Base-by-base conservation (phyloP, 1,284 basidiomycete species). In the Ceratobasidium sp. region DNA sequence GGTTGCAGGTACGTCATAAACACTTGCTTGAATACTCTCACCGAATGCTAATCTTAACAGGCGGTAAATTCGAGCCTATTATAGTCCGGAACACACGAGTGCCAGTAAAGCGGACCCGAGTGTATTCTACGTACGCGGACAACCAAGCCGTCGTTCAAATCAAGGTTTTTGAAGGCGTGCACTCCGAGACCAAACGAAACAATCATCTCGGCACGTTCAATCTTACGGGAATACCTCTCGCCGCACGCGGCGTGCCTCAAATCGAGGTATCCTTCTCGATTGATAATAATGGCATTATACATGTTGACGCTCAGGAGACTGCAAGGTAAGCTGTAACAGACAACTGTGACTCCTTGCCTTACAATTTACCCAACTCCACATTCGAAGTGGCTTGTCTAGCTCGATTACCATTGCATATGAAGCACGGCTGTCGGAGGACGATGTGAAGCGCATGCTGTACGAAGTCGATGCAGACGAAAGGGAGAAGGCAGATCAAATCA, bases 91-190 rank as follows among this genome's bases (percentile, higher is more conserved):
- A 90, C 89, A 90, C 89, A 42, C 88, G 89, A 81, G 88, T 91
- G 58, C 90, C 90, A 49, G 90, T 89, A 85, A 90, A 90, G 87
- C 90, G 90, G 87, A 89, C 89, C 68, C 88, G 90, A 84, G 89
- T 90, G 85, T 91, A 91, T 87, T 90, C 89, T 39, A 90, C 88
- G 77, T 87, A 87, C 77, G 87, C 87, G 81, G 88, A 89, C 85
- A 88, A 89, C 86, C 88, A 88, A 84, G 85, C 86, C 53, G 86
- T 85, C 73, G 87, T 88, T 82, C 64, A 58, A 40, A 89, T 89
- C 82, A 87, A 89, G 84, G 88, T 90, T 56, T 89, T 85, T 82
- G 88, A 90, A 84, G 89, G 89, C 82, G 89, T 89, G 84, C 87
- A 89, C 82, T 87, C 89, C 58, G 87, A 89, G 86, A 89, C 89